Evolutionary conservation across 1,284 basidiomycete species (phyloP), one percentile per base, ranked within the genome.

Genomic region (Filobasidium uniguttulatum): DNA sequence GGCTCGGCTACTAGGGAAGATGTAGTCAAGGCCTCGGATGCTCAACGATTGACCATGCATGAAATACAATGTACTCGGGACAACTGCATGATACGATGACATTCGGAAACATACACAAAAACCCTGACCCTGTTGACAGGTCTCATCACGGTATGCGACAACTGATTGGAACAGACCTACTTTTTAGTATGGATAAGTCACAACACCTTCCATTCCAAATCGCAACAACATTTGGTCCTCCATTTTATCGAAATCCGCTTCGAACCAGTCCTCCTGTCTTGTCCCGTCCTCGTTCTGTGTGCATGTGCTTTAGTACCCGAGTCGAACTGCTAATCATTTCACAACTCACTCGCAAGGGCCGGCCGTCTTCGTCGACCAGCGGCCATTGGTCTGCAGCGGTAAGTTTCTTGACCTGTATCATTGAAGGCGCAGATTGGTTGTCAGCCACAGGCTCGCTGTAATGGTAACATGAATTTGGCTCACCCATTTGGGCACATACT

Each of bases 401-500:
- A 19, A 55, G 46, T 29, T 49, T 55, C n/a, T 35, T 46, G 3
- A 49, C 49, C 49, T 49, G 40, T 14, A 14, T 36, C 12, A 4
- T 10, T n/a, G n/a, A n/a, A n/a, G n/a, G n/a, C n/a, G n/a, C n/a
- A n/a, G n/a, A n/a, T n/a, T n/a, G n/a, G n/a, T n/a, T n/a, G n/a
- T n/a, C n/a, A n/a, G n/a, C n/a, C n/a, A n/a, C n/a, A n/a, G n/a
- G n/a, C n/a, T n/a, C n/a, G n/a, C n/a, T n/a, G n/a, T n/a, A n/a
- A n/a, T n/a, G n/a, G n/a, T n/a, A n/a, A n/a, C n/a, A n/a, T n/a
- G n/a, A n/a, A n/a, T n/a, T 4, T 10, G 28, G 17, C 48, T 44
- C 19, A 44, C 48, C 53, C 53, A 55, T 47, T 44, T 46, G 7
- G 53, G 53, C 7, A 55, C 46, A 41, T 51, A 55, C 34, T 55